Base-by-base conservation (phyloP, 31 red algal species). In the Asparagopsis taxiformis region DNA sequence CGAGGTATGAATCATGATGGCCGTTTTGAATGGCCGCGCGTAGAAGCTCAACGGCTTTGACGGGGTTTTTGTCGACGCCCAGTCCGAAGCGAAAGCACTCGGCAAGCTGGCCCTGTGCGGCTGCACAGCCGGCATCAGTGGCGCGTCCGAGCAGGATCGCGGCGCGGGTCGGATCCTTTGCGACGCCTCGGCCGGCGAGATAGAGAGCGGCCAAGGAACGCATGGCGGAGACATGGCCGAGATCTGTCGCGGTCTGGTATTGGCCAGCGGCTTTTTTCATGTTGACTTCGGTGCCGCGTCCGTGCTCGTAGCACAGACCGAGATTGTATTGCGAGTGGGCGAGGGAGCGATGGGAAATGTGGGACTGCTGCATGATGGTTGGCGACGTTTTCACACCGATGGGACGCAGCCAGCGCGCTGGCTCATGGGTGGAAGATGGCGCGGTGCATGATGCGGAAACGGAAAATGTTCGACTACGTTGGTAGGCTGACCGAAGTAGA, bases 61-160 rank as follows among this genome's bases (percentile, higher is more conserved):
- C 21, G 54, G 55, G 31, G 33, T 75, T 48, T 43, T 75, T 59
- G 10, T 75, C 55, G n/a, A 77, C 55, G 58, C 72, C 72, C 20
- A 46, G 11, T 9, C 72, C 72, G 33, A 50, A 20, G 29, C 28
- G n/a, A 50, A 63, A 77, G 11, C 55, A 50, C n/a, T 26, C 16
- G 20, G 54, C 72, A 9, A 77, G 72, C 2, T 21, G 9, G 20
- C 28, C 44, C 23, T 48, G 36, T 4, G 57, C 55, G 15, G 13
- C 21, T 16, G 38, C 59, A 32, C 21, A 53, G 36, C 56, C 72
- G 5, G 25, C 49, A n/a, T 37, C 72, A 23, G 58, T 57, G 7
- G 72, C 72, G 28, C 57, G 39, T 15, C 22, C 31, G 59, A 33
- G 63, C 32, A 61, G 57, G 26, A 32, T 32, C 2, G 57, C 57